Percentiles rank a stretch among this genome's conserved stretches.
Evolutionary conservation across 2,329 filamentous ascomycete species (phyloP).

Genomic region (Exophiala bonariae): DNA sequence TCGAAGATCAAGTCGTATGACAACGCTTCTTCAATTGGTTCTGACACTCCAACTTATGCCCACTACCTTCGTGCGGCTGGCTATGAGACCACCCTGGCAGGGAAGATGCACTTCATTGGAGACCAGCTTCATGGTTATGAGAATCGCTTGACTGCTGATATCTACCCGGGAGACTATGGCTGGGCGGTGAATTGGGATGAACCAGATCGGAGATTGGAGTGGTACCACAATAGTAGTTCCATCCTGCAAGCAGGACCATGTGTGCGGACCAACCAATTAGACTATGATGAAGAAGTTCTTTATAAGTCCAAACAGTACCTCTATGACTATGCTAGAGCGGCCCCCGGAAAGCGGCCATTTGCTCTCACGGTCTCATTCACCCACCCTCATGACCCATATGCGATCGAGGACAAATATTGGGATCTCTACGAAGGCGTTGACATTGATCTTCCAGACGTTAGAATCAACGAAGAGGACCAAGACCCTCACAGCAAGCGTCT

Average conservation of each 20-base stretch:
- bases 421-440: constrained; percentile 86
- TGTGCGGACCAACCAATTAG: constrained; percentile 88
- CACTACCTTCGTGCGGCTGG: constrained; percentile 83
- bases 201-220: constrained; percentile 75
- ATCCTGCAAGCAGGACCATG: constrained; percentile 87
- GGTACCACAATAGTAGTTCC: constrained; percentile 95
- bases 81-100: constrained; percentile 86
- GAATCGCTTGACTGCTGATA: constrained; percentile 87
- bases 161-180: constrained; percentile 91
- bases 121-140: constrained; percentile 95
- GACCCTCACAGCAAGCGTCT: constrained; percentile 86
- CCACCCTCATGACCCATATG: constrained; percentile 93
- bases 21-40: constrained; percentile 81
- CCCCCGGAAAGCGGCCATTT: constrained; percentile 73
- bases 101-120: constrained; percentile 97
- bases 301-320: constrained; percentile 86
- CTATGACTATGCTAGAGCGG: constrained; percentile 82
- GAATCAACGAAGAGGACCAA: constrained; percentile 72
- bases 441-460: constrained; percentile 75
- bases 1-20: constrained; percentile 91
- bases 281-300: constrained; percentile 96
- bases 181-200: constrained; percentile 97
- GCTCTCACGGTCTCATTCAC: constrained; percentile 89
- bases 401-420: constrained; percentile 92
- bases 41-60: constrained; percentile 85